phyloP scores from a whole-genome alignment of 2,329 filamentous ascomycete genomes.

The Dothideomycetes sp. region DNA sequence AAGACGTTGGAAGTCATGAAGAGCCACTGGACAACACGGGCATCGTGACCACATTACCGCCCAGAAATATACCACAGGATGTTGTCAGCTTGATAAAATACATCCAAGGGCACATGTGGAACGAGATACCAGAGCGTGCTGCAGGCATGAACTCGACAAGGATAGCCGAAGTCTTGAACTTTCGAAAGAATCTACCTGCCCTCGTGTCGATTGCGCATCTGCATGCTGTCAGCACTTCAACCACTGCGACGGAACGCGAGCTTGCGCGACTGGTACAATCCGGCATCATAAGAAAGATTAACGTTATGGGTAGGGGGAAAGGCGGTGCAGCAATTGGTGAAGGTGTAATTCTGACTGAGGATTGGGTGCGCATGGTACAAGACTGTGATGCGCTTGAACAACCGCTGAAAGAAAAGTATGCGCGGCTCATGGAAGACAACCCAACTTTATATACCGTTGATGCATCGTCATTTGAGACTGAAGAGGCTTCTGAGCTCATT shows the following conservation, averaged over 20 bases:
- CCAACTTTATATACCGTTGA: conserved; percentile 39
- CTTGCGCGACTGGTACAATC: conserved; percentile 50
- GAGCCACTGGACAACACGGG: conserved; percentile 53
- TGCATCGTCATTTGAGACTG: conserved; percentile 32
- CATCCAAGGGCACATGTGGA: conserved; percentile 55
- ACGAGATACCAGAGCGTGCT: conserved; percentile 47
- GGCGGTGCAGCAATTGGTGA: conserved; percentile 54
- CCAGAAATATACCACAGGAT: conserved; percentile 56
- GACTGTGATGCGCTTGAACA: conserved; percentile 21
- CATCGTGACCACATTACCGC: conserved; percentile 45
- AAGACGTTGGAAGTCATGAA: conserved; percentile 19
- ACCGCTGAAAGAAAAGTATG: conserved; percentile 43
- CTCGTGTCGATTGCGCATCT: conserved; percentile 59
- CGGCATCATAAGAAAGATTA: conserved; percentile 52
- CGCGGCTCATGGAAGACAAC: conserved; percentile 42
- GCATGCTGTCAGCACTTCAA: conserved; percentile 52
- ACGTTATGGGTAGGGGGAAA: conserved; percentile 52
- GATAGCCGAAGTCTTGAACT: conserved; percentile 55
- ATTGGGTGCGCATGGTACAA: conserved; percentile 40
- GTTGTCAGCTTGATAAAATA: conserved; percentile 43
- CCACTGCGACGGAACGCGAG: conserved; percentile 59
- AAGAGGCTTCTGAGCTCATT: conserved; percentile 51
- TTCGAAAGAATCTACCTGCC: conserved; percentile 50
- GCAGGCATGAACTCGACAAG: conserved; percentile 56
- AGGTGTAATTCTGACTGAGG: conserved; percentile 49